These are phyloP conservation scores for Xylaria scruposa DNA, from an alignment of 495 filamentous ascomycete genomes.

Conservation along the genomic window DNA sequence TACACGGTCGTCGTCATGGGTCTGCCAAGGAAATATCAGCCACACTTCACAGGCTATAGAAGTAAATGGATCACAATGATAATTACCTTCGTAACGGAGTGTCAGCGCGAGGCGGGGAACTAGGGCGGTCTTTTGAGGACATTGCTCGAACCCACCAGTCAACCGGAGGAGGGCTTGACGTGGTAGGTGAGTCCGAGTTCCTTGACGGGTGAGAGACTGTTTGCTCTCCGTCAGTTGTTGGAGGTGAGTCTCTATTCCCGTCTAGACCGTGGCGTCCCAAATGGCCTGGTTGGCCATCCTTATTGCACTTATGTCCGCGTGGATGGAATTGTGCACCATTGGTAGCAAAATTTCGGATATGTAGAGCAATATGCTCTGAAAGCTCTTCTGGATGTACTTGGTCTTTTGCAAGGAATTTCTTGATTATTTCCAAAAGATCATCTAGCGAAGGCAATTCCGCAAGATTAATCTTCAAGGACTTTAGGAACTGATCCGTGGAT, in stretches of 20 bases:
- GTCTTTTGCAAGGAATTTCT: neutral
- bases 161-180: conserved; percentile 19
- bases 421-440: neutral
- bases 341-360: conserved; percentile 15
- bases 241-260: conserved; percentile 38
- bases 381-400: neutral
- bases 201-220: conserved; percentile 20
- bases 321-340: neutral
- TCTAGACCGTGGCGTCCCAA: conserved; percentile 35
- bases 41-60: neutral
- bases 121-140: conserved; percentile 5
- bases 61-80: neutral
- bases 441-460: neutral
- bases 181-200: conserved; percentile 13
- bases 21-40: neutral
- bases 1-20: conserved; percentile 21
- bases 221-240: conserved; percentile 26
- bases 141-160: conserved; percentile 29
- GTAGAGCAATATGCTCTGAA: conserved; percentile 9
- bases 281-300: conserved; percentile 6
- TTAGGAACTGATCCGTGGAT: conserved; percentile 20
- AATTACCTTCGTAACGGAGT: conserved; percentile 29
- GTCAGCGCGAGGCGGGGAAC: conserved; percentile 33
- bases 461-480: conserved; percentile 19
- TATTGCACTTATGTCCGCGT: conserved; percentile 16